Evolutionary conservation across 768 basidiomycete species (phyloP).

Genomic region (Clathrus columnatus): DNA sequence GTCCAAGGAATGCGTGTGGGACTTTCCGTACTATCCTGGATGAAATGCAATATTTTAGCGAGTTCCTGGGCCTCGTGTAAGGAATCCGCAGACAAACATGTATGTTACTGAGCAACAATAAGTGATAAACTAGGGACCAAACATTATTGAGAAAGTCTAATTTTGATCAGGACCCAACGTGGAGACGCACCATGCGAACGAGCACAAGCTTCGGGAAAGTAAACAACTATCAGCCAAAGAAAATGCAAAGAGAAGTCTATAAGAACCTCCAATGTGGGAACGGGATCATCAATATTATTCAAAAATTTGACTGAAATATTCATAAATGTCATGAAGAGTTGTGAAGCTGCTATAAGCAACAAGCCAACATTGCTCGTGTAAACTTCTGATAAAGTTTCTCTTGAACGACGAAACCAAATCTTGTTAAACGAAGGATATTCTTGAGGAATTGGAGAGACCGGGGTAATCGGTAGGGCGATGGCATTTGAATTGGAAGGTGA

Average conservation of each 20-base stretch:
- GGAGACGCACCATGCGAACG: slow-evolving; percentile 45
- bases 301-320: slow-evolving; percentile 57
- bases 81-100: slow-evolving; percentile 28
- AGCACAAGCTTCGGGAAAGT: slow-evolving; percentile 35
- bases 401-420: not conserved
- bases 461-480: slow-evolving; percentile 3
- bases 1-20: slow-evolving; percentile 57
- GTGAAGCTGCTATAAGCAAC: slow-evolving; percentile 45
- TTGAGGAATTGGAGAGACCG: not conserved
- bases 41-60: slow-evolving; percentile 1
- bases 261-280: slow-evolving; percentile 47
- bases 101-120: slow-evolving; percentile 42
- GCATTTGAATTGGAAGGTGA: not conserved
- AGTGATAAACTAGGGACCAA: slow-evolving; percentile 37
- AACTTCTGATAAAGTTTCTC: not conserved
- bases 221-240: not conserved
- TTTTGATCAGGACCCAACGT: not conserved
- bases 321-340: slow-evolving; percentile 54
- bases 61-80: not conserved
- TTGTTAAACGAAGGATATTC: not conserved
- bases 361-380: slow-evolving; percentile 44
- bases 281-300: slow-evolving; percentile 47
- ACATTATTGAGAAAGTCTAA: not conserved
- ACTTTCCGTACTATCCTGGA: slow-evolving; percentile 32
- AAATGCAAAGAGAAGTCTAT: not conserved